Evolutionary conservation across 768 basidiomycete species (phyloP).

Genomic region (Nidularia sp.): DNA sequence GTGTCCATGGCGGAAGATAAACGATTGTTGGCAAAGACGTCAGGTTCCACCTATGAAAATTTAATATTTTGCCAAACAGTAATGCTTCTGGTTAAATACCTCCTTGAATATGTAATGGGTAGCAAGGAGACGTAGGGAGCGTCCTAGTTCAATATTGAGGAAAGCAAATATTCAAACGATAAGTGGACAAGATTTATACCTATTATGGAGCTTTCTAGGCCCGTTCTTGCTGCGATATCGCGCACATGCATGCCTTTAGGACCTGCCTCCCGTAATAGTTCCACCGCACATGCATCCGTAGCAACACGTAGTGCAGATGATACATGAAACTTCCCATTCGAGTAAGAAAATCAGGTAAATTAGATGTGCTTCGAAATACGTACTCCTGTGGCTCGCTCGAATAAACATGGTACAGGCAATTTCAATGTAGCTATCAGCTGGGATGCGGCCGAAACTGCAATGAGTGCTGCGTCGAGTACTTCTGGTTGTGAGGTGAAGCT

Average conservation of each 20-base stretch:
- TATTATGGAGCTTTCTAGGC: conserved; percentile 17
- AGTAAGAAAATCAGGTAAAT: not conserved
- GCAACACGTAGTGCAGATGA: conserved; percentile 11
- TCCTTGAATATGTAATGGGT: conserved; percentile 28
- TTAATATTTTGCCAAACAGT: not conserved
- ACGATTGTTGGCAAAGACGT: conserved; percentile 25
- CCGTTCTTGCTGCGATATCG: conserved; percentile 18
- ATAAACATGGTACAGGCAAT: conserved; percentile 1
- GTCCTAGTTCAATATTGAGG: conserved; percentile 9
- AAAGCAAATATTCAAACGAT: not conserved
- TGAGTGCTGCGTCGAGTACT: conserved; percentile 5
- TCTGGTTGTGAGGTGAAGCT: conserved; percentile 3
- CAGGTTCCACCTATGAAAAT: conserved; percentile 6
- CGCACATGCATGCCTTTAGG: conserved; percentile 20
- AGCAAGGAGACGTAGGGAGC: conserved; percentile 25
- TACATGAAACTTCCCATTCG: conserved; percentile 8
- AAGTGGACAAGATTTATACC: conserved; percentile 10
- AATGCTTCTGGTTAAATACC: conserved; percentile 2
- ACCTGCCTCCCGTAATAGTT: conserved; percentile 26
- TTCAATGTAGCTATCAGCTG: conserved; percentile 9
- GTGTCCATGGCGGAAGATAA: conserved; percentile 22
- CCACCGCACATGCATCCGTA: conserved; percentile 17
- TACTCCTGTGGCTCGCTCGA: conserved; percentile 7
- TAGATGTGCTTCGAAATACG: not conserved
- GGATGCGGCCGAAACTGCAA: conserved; percentile 10